These are phyloP conservation scores for Monosporascus ibericus DNA, from an alignment of 2,329 filamentous ascomycete species.

Conservation along the genomic window DNA sequence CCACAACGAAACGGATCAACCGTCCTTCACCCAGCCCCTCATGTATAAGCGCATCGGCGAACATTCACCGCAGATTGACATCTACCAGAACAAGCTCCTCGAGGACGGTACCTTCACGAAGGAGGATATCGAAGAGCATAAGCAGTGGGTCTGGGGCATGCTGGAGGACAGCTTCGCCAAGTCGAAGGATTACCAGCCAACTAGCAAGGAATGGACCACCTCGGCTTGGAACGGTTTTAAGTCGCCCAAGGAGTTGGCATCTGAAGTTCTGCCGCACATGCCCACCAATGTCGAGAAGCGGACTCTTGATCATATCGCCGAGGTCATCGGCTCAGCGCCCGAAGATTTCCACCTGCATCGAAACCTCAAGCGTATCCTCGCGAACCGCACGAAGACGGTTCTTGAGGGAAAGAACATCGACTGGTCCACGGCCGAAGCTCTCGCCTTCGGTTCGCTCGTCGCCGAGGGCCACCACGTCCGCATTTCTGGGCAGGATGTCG, in stretches of 20 bases:
- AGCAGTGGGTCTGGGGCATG: constrained; percentile 99
- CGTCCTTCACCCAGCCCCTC: constrained; percentile 96
- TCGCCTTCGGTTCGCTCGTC: constrained; percentile 88
- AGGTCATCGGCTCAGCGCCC: constrained; percentile 70
- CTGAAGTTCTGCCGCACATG: constrained; percentile 86
- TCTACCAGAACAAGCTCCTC: constrained; percentile 86
- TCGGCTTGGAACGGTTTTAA: constrained; percentile 99
- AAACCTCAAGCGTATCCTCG: constrained; percentile 94
- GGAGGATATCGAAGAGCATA: constrained; percentile 97
- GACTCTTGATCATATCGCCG: constrained; percentile 73
- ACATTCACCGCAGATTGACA: constrained; percentile 79
- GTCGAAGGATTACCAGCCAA: constrained; percentile 96
- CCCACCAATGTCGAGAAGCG: constrained; percentile 73
- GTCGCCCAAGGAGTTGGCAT: constrained; percentile 94
- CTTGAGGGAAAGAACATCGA: constrained; percentile 91
- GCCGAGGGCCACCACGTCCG: constrained; percentile 94
- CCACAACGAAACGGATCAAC: constrained; percentile 99
- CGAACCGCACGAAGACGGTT: constrained; percentile 85
- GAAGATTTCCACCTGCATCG: constrained; percentile 86
- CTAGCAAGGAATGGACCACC: constrained; percentile 95
- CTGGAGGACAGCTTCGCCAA: constrained; percentile 94
- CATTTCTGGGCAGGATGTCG: constrained; percentile 96
- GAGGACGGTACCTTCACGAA: constrained; percentile 93
- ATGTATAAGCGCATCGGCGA: constrained; percentile 98
- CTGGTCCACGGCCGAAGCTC: constrained; percentile 93